Evolutionary conservation across 2,329 filamentous ascomycete genomes (phyloP), one percentile per base, ranked within the genome.

Genomic region (Emergomyces orientalis): DNA sequence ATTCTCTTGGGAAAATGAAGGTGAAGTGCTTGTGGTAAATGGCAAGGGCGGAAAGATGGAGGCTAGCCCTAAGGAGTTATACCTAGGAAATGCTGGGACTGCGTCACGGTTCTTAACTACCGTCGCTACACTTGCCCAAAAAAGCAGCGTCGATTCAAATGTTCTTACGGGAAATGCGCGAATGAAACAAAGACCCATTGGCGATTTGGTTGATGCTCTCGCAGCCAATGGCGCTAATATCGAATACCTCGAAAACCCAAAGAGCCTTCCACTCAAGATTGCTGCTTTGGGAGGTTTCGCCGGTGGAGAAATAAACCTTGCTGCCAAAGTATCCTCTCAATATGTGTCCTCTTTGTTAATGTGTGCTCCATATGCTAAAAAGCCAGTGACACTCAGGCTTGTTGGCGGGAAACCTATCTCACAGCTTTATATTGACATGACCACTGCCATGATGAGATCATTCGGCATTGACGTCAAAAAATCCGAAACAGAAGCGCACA

Each of bases 371-470:
- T 99, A 97, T 72, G 94, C 94, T 55, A 97, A 96, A 77, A 87
- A 91, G 66, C 90, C 93, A 0, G 92, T 99, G 45, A 97, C 91
- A 0, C 79, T 99, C 67, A 88, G 87, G 49, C 82, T 99, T 47
- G 88, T 97, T 14, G 94, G 94, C n/a, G 94, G 92, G 62, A 97
- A 96, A 75, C 93, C 94, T 52, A 96, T 99, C 67, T 97, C 93
- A 1, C 92, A 97, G 73, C 86, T 88, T 1, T 99, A 99, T 75
- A 97, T 99, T 71, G 91, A 99, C 73, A 97, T 99, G 93, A 99
- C 94, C 1, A 91, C 95, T 61, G 84, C 91, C 19, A 99, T 99
- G 93, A 99, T 99, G 94, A 83, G 84, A 62, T 84, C 89, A 2
- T 99, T 99, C 71, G 94, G 94, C 59, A 85, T 99, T 49, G 75